Evolutionary conservation across 2,329 filamentous ascomycete species (phyloP).

Genomic region (Fusarium floridanum): DNA sequence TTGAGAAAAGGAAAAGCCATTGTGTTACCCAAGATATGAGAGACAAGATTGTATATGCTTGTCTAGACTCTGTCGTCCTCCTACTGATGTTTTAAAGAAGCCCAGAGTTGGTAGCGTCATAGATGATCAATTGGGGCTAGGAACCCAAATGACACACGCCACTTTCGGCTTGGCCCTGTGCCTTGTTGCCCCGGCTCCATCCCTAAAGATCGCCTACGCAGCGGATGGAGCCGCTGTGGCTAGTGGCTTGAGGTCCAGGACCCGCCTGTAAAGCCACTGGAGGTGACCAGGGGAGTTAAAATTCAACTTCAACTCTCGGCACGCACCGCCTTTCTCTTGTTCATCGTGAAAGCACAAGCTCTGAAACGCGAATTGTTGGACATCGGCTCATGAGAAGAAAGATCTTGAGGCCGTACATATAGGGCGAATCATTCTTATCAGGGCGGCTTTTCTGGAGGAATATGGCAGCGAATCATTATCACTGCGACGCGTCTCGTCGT

Average conservation of each 20-base stretch:
- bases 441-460: slow-evolving; percentile 1
- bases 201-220: slow-evolving; percentile 6
- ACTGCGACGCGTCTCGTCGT: slow-evolving; percentile 16
- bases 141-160: slow-evolving; percentile 23
- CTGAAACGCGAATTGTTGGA: slow-evolving; percentile 6
- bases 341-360: slow-evolving; percentile 24
- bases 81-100: slow-evolving; percentile 30
- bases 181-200: slow-evolving; percentile 18
- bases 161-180: background rate
- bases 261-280: slow-evolving; percentile 33
- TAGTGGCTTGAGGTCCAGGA: slow-evolving; percentile 18
- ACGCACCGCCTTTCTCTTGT: slow-evolving; percentile 5
- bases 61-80: background rate
- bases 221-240: slow-evolving; percentile 45
- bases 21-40: slow-evolving; percentile 34
- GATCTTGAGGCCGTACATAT: background rate
- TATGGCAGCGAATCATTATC: slow-evolving; percentile 30
- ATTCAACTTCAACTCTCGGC: slow-evolving; percentile 23
- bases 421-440: background rate
- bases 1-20: slow-evolving; percentile 82
- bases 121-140: slow-evolving; percentile 20
- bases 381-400: background rate
- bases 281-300: slow-evolving; percentile 22
- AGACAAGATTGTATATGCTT: background rate
- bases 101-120: slow-evolving; percentile 30